Conservation (phyloP, 495 filamentous ascomycete genomes). For the Rhizodiscina lignyota region DNA sequence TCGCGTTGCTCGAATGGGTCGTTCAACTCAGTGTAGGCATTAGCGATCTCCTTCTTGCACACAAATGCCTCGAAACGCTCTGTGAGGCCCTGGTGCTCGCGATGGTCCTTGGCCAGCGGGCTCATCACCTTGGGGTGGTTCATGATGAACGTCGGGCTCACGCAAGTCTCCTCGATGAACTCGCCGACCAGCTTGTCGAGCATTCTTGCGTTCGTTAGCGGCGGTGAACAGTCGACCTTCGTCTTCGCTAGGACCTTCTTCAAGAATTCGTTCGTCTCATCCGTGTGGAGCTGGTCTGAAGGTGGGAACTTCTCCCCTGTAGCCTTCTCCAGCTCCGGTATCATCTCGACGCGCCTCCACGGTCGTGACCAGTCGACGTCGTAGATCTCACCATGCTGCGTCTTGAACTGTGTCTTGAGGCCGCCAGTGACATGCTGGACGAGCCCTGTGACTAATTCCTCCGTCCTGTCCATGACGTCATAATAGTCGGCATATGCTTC, state of each 20-base stretch:
- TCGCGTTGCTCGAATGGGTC: conserved; percentile 87
- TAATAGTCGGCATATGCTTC: conserved; percentile 85
- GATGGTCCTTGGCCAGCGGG: conserved; percentile 89
- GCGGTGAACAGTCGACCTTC: conserved; percentile 76
- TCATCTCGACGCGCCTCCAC: conserved; percentile 94
- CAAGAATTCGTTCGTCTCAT: conserved; percentile 76
- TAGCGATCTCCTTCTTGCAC: conserved; percentile 91
- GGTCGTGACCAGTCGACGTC: conserved; percentile 91
- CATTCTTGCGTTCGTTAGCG: conserved; percentile 87
- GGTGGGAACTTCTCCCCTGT: conserved; percentile 89
- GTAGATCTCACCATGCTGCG: conserved; percentile 66
- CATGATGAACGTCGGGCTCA: conserved; percentile 93
- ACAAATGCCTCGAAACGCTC: conserved; percentile 97
- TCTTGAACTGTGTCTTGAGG: conserved; percentile 68
- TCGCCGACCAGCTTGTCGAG: conserved; percentile 93
- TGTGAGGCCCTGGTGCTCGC: conserved; percentile 63
- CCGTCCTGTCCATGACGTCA: conserved; percentile 84
- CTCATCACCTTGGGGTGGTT: conserved; percentile 89
- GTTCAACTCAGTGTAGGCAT: conserved; percentile 97
- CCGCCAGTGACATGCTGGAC: conserved; percentile 80
- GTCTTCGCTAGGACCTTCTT: conserved; percentile 71
- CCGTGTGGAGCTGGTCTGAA: conserved; percentile 72
- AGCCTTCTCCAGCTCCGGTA: conserved; percentile 76
- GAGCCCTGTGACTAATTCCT: conserved; percentile 83
- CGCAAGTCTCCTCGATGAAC: conserved; percentile 82